phyloP scores from a whole-genome alignment of 2,329 filamentous ascomycete species.

The Trichophyton mentagrophytes region DNA sequence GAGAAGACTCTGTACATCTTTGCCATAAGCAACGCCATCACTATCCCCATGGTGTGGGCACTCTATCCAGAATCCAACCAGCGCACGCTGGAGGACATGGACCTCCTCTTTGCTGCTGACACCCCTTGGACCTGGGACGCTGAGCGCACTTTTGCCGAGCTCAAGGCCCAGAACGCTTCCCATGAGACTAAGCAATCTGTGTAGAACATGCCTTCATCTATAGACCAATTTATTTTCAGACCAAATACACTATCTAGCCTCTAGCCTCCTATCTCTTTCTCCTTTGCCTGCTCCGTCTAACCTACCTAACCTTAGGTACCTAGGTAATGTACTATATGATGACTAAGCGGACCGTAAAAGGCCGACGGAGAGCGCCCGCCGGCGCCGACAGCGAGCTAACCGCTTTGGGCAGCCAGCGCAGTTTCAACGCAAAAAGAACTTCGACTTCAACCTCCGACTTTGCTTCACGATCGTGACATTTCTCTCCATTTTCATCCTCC shows the following conservation, averaged over 20 bases:
- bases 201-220: background rate
- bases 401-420: conserved; percentile 4
- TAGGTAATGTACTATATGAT: background rate
- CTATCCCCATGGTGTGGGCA: conserved; percentile 59
- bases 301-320: no score
- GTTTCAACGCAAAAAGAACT: conserved; percentile 9
- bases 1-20: conserved; percentile 67
- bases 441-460: conserved; percentile 1
- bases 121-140: conserved; percentile 60
- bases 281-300: background rate
- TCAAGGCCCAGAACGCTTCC: conserved; percentile 43
- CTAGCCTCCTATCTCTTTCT: background rate
- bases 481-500: conserved; percentile 15
- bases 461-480: conserved; percentile 12
- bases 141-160: conserved; percentile 49
- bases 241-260: no score
- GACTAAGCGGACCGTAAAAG: conserved; percentile 7
- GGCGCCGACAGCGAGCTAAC: conserved; percentile 3
- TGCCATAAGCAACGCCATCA: conserved; percentile 51
- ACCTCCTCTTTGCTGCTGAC: conserved; percentile 55
- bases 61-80: conserved; percentile 64
- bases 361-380: conserved; percentile 9
- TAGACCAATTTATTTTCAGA: background rate
- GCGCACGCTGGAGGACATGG: conserved; percentile 62
- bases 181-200: conserved; percentile 21